Evolutionary conservation across 805 yeast species (phyloP).

Genomic region (Wickerhamiella alocasiicola): DNA sequence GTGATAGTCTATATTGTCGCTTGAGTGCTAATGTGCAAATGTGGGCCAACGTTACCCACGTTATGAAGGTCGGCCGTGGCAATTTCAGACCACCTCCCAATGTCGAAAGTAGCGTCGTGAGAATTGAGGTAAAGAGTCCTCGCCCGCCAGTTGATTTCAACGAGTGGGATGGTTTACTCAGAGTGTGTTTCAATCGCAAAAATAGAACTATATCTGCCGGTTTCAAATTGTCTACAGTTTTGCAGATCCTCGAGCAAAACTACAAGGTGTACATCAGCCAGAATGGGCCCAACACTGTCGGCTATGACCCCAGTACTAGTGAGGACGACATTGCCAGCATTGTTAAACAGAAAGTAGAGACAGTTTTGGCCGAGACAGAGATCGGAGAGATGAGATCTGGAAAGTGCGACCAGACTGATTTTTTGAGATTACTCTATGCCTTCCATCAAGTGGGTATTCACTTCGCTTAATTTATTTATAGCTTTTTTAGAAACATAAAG

Average conservation of each 20-base stretch:
- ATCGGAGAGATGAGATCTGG: conserved; percentile 79
- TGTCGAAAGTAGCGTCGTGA: conserved; percentile 92
- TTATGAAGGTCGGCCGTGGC: conserved; percentile 95
- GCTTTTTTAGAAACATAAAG: too few relatives aligned
- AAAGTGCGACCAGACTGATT: conserved; percentile 91
- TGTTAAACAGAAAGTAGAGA: conserved; percentile 58
- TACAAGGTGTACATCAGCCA: conserved; percentile 64
- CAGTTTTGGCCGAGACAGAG: conserved; percentile 68
- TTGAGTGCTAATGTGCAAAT: conserved; percentile 93
- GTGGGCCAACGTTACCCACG: conserved; percentile 99
- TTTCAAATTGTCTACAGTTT: conserved; percentile 67
- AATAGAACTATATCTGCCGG: conserved; percentile 89
- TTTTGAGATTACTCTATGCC: conserved; percentile 66
- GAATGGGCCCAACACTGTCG: conserved; percentile 32
- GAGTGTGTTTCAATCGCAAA: conserved; percentile 86
- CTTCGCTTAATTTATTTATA: conserved; percentile 50
- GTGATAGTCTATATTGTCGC: conserved; percentile 87
- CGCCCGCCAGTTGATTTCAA: conserved; percentile 87
- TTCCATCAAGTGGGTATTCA: conserved; percentile 96
- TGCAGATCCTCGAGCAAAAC: conserved; percentile 75
- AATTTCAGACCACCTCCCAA: conserved; percentile 98
- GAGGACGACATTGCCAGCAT: conserved; percentile 30
- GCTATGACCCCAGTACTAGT: conserved; percentile 32
- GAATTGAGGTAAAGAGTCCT: conserved; percentile 83
- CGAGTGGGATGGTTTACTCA: conserved; percentile 93